Evolutionary conservation across 2,329 filamentous ascomycete species (phyloP), one percentile per base, ranked within the genome.

Genomic region (Dothidotthia symphoricarpi): DNA sequence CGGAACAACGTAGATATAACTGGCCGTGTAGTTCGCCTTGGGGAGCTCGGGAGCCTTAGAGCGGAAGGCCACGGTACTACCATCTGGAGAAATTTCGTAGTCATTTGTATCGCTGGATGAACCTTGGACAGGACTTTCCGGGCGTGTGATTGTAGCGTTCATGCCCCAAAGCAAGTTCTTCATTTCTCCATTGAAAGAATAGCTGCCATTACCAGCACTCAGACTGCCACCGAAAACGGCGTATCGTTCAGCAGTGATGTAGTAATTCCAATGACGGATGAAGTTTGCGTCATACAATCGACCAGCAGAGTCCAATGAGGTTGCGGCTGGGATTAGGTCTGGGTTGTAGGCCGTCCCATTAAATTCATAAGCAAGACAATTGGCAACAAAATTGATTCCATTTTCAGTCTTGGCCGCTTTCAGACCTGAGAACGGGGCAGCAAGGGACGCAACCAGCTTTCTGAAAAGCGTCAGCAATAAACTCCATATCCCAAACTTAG

Each of bases 261-360:
- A 94, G 9, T 75, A 67, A 62, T 94, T 86, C 88, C 88, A 94
- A 58, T 94, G 86, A 15, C 88, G 80, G 22, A 88, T 84, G 55
- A 86, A 93, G 31, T 88, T 78, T 36, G 77, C 80, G 19, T 81
- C 79, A 61, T 93, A 93, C 16, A 88, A 75, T 55, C 80, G 82
- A 16, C 80, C 88, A 3, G 78, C 76, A 22, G 19, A 22, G 5
- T 22, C 5, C 19, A 22, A 22, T 25, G 81, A 83, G 17, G 75
- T 68, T 1, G 78, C 72, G 51, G 79, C 77, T 36, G 75, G 69
- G 15, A 78, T 81, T 5, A 75, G 71, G 28, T 81, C 74, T 6
- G 79, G 71, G 61, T 85, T 86, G 68, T 84, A 83, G 22, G 91
- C 76, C 3, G 79, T 72, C 5, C 88, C 90, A 28, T 83, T 76